Base-by-base conservation (phyloP, 2,329 filamentous ascomycete species). In the Pezicula neosporulosa region DNA sequence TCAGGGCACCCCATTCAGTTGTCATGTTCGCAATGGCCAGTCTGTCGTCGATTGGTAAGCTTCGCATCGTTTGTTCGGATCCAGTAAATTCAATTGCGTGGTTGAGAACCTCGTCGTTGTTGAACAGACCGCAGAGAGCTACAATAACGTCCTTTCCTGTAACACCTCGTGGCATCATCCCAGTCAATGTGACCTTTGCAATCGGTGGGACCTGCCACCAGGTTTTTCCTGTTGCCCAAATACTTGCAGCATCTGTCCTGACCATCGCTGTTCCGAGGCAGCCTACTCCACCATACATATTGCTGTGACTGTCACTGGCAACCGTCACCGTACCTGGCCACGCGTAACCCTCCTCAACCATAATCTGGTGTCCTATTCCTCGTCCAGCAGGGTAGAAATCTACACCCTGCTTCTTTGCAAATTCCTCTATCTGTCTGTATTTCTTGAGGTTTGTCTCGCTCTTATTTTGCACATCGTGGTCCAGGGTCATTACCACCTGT, bases 111-210 rank as follows among this genome's bases (percentile, higher is more conserved):
- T 96, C 90, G 60, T 90, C 87, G 49, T 87, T 83, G 70, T 89
- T 88, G 74, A 97, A 95, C 0, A 96, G 72, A 1, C 88, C 89
- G 60, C 90, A 95, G 1, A 97, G 78, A 0, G 90, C 89, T 24
- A 97, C 81, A 58, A 97, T 97, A 12, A 96, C 88, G 68, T 97
- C 94, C 70, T 99, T 97, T 28, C 91, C 93, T 0, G 87, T 90
- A 1, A 96, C 91, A 10, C 92, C 92, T 1, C 75, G 72, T 0
- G 90, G 92, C 6, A 96, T 73, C 0, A 81, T 70, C 6, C 91
- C 92, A 0, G 80, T 89, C 10, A 97, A 77, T 0, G 81, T 92
- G 21, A 97, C 81, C 70, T 87, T 86, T 1, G 88, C 89, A 27
- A 96, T 81, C 0, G 90, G 90, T 0, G 93, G 93, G 21, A 94